phyloP scores from a whole-genome alignment of 495 filamentous ascomycete genomes.

The Penicillium canescens region DNA sequence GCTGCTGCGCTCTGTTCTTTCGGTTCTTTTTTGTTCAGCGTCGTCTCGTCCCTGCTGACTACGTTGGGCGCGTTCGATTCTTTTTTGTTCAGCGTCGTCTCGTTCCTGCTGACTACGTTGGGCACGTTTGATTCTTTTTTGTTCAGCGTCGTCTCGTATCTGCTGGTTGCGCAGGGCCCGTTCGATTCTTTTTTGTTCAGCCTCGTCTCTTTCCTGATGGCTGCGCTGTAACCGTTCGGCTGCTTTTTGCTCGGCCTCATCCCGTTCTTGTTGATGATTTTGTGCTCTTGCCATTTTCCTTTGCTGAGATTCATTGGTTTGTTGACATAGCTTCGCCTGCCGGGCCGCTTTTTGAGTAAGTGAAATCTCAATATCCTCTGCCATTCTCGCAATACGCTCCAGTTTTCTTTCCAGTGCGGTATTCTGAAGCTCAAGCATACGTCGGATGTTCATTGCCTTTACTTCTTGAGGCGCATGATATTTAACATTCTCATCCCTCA shows the following conservation, averaged over 20 bases:
- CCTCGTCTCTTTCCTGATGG: neutral
- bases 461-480: neutral
- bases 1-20: too few species aligned
- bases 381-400: neutral
- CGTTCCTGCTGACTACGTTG: too few species aligned
- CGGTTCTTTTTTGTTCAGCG: too few species aligned
- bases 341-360: neutral
- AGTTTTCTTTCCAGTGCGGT: constrained; percentile 2
- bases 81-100: too few species aligned
- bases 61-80: too few species aligned
- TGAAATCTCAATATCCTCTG: neutral
- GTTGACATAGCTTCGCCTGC: neutral
- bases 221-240: neutral
- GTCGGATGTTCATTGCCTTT: neutral
- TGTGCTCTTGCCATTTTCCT: neutral
- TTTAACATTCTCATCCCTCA: neutral
- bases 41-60: too few species aligned
- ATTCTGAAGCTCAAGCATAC: neutral
- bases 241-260: neutral
- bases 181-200: neutral
- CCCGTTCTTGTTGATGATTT: neutral
- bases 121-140: too few species aligned
- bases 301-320: neutral
- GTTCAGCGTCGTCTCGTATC: too few species aligned
- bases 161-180: too few species aligned